These are phyloP conservation scores for Tetrahymena elliotti DNA, from an alignment of 73 alveolate genomes.

Conservation along the genomic window DNA sequence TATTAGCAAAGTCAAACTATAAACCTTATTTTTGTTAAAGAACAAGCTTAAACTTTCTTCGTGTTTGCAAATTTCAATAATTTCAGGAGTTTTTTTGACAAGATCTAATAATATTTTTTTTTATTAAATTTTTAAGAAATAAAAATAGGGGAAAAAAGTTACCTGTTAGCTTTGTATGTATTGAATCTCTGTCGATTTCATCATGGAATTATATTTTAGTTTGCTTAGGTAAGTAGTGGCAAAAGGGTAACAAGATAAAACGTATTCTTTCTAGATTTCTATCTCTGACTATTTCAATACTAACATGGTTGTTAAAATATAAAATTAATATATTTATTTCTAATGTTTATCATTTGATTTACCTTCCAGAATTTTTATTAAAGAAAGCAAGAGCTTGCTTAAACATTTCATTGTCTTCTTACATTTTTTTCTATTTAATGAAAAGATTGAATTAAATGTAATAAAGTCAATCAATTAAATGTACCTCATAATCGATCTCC, in stretches of 20 bases:
- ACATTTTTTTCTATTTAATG: not conserved
- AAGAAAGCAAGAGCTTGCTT: slow-evolving; percentile 20
- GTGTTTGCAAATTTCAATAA: slow-evolving; percentile 42
- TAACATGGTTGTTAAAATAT: not conserved
- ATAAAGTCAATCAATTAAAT: not conserved
- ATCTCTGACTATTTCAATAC: slow-evolving; percentile 28
- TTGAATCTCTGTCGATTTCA: slow-evolving; percentile 43
- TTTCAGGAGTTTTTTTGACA: slow-evolving; percentile 14
- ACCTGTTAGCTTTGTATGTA: slow-evolving; percentile 27
- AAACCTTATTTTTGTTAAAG: slow-evolving; percentile 7
- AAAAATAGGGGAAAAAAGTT: not conserved
- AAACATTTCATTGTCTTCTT: slow-evolving; percentile 14
- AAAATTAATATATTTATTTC: not conserved
- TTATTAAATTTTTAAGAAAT: not conserved
- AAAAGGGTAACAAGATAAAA: slow-evolving; percentile 12
- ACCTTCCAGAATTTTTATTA: slow-evolving; percentile 15
- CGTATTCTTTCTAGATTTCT: slow-evolving; percentile 25
- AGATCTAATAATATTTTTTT: not conserved
- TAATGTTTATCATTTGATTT: too few species aligned
- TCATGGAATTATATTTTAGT: slow-evolving; percentile 38
- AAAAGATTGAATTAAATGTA: not conserved
- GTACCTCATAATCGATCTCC: not conserved
- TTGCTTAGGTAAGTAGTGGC: slow-evolving; percentile 28
- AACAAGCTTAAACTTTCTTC: slow-evolving; percentile 28
- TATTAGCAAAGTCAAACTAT: not conserved